Evolutionary conservation across 1,284 basidiomycete species (phyloP), one percentile per base, ranked within the genome.

Genomic region (Apiotrichum sp.): DNA sequence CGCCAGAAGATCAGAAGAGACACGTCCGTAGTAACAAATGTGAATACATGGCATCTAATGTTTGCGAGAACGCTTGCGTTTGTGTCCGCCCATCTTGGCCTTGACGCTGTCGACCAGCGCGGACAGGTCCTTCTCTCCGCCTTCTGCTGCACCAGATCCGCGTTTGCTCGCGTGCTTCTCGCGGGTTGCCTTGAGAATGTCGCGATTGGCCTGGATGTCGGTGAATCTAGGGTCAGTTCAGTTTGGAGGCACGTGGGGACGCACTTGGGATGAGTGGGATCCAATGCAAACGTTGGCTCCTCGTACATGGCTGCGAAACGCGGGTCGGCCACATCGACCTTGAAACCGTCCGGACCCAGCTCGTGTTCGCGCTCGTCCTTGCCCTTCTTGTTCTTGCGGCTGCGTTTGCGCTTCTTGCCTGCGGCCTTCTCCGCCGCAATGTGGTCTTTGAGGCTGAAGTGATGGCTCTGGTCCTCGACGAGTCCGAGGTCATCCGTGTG

Each of bases 191-290:
- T 79, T 79, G 43, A 97, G 78, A 7, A 97, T 78, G 3, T 85
- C 84, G 13, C 83, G 71, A 92, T 96, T 97, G 53, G 84, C 84
- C 74, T 87, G 87, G 1, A 92, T 92, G 78, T 88, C 90, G 73
- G 87, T 89, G 80, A 87, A 95, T 58, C 90, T 93, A 66, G 31
- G 22, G 47, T 56, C 40, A 62, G 55, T 39, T 38, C 36, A 9
- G 36, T 38, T 38, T 29, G 8, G 36, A 14, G 14, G 44, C 29
- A 29, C 29, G 29, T 29, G 29, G 29, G 36, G 3, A 80, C 89
- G 64, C 68, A 93, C 92, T 86, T 88, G 71, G 95, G 91, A 77
- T 98, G 90, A 48, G 85, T 90, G 22, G 96, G 95, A 73, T 98
- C 96, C 65, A 99, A 91, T 0, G 95, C 93, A 68, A 90, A 98